Conservation (phyloP, 2,329 filamentous ascomycete species). For the Apiospora malaysiana region DNA sequence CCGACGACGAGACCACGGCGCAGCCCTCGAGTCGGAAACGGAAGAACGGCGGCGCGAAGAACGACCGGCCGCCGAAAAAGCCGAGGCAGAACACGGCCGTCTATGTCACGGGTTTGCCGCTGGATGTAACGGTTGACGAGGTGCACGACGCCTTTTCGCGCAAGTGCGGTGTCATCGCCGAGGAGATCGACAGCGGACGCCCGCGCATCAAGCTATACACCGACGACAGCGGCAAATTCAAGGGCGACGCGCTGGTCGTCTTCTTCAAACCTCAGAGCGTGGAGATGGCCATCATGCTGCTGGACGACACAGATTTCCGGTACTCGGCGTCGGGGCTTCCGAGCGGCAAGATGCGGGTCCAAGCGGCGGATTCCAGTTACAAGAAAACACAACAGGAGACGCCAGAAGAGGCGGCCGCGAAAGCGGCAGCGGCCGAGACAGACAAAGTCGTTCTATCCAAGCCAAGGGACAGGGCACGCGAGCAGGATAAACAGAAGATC, state of each 20-base stretch:
- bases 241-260: conserved; percentile 90
- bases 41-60: conserved; percentile 46
- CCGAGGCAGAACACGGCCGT: conserved; percentile 82
- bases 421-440: conserved; percentile 29
- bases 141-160: conserved; percentile 81
- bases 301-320: conserved; percentile 84
- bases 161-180: conserved; percentile 89
- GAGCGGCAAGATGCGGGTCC: conserved; percentile 76
- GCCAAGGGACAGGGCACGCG: conserved; percentile 53
- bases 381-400: conserved; percentile 80
- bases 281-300: conserved; percentile 77
- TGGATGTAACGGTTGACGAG: conserved; percentile 79
- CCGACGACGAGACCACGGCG: conserved; percentile 38
- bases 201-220: conserved; percentile 94
- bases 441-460: conserved; percentile 49
- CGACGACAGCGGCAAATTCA: conserved; percentile 82
- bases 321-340: conserved; percentile 58
- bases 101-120: conserved; percentile 87
- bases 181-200: conserved; percentile 87
- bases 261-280: conserved; percentile 98
- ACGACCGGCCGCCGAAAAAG: conserved; percentile 54
- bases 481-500: conserved; percentile 83
- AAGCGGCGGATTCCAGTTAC: conserved; percentile 86
- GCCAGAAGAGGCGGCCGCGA: conserved; percentile 28
- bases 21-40: conserved; percentile 43